Conservation (phyloP, 2,329 filamentous ascomycete species). For the Fusarium buharicum region DNA sequence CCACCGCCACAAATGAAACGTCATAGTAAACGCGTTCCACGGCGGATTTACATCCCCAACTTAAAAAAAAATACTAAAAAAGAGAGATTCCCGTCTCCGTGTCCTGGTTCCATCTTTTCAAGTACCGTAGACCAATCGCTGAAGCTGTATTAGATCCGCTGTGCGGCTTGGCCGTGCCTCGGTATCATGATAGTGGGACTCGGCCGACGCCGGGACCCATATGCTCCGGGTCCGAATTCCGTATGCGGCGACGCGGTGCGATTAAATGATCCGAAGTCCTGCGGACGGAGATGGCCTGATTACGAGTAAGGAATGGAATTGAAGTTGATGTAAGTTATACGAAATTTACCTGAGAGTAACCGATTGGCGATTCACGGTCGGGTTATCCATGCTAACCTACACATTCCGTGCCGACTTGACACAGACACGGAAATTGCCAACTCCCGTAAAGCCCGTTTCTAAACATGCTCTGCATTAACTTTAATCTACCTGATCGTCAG, state of each 20-base stretch:
- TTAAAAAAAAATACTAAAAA: neutral
- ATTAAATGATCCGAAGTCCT: conserved; percentile 11
- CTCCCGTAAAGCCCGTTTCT: conserved; percentile 8
- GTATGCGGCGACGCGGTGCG: conserved; percentile 7
- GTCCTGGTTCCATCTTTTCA: no score
- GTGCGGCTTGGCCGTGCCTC: neutral
- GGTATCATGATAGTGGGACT: neutral
- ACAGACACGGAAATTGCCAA: conserved; percentile 4
- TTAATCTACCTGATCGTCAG: no score
- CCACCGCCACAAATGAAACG: conserved; percentile 4
- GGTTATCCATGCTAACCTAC: neutral
- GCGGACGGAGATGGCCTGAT: no score
- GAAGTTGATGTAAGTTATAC: neutral
- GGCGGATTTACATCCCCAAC: conserved; percentile 2
- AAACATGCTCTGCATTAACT: neutral
- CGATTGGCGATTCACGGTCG: conserved; percentile 4
- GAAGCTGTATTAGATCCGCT: neutral
- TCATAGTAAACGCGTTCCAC: conserved; percentile 24
- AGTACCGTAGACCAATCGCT: conserved; percentile 12
- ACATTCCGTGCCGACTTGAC: conserved; percentile 2
- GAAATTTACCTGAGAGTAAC: neutral
- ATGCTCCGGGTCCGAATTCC: conserved; percentile 2
- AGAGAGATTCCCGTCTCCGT: neutral
- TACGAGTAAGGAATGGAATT: no score
- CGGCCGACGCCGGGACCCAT: conserved; percentile 6